Evolutionary conservation across 129 eudicot species (phyloP).

Genomic region (Pulicaria dysenterica): DNA sequence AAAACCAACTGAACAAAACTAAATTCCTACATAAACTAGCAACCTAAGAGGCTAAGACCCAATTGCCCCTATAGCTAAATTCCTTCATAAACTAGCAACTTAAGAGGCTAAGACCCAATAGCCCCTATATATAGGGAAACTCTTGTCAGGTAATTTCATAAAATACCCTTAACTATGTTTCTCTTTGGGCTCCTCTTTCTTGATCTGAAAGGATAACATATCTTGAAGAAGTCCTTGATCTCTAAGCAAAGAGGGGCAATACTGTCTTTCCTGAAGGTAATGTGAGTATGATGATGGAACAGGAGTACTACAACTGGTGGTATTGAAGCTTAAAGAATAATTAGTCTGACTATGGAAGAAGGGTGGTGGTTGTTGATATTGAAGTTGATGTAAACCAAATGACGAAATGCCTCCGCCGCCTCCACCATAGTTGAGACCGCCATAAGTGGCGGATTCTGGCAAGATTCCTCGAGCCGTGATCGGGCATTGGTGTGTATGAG

Average conservation of each 20-base stretch:
- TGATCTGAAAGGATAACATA: slow-evolving; percentile 59
- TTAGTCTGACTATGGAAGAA: slow-evolving; percentile 44
- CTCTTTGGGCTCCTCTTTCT: slow-evolving; percentile 50
- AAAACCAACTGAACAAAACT: slow-evolving; percentile 22
- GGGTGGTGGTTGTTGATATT: slow-evolving; percentile 26
- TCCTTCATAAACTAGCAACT: slow-evolving; percentile 27
- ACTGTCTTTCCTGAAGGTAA: slow-evolving; percentile 30
- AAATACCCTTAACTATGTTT: slow-evolving; percentile 38
- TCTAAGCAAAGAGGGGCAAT: slow-evolving; percentile 37
- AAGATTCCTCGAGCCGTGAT: slow-evolving; percentile 59
- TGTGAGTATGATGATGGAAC: slow-evolving; percentile 26
- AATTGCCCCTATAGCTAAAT: slow-evolving; percentile 22
- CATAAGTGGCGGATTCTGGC: slow-evolving; percentile 42
- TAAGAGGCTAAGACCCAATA: too few species aligned
- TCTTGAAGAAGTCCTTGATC: slow-evolving; percentile 91
- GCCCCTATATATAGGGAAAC: not conserved
- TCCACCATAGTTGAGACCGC: slow-evolving; percentile 34
- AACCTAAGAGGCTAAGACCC: not conserved
- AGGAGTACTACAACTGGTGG: slow-evolving; percentile 20
- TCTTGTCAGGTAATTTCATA: too few species aligned
- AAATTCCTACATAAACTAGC: slow-evolving; percentile 27
- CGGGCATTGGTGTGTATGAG: slow-evolving; percentile 77
- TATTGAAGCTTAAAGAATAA: slow-evolving; percentile 32
- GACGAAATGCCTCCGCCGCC: slow-evolving; percentile 30
- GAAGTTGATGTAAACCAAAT: slow-evolving; percentile 28